Evolutionary conservation across 2,329 filamentous ascomycete genomes (phyloP).

Genomic region (Colletotrichum higginsianum): DNA sequence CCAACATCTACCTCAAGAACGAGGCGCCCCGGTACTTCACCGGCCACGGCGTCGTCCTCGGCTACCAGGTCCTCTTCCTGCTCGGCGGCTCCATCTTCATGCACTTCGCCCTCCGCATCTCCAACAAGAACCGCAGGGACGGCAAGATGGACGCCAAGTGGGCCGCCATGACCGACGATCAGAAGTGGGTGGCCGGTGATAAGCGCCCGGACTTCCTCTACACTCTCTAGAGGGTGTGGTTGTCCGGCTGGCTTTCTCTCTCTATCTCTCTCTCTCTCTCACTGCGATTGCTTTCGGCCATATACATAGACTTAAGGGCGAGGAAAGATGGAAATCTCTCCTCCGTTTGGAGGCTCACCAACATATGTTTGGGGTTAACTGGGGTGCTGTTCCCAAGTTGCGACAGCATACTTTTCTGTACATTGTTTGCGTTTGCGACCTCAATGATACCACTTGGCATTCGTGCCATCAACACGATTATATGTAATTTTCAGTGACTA

Average conservation of each 20-base stretch:
- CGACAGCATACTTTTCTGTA: not conserved
- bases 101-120: slow-evolving; percentile 68
- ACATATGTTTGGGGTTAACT: too few relatives aligned
- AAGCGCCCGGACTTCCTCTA: slow-evolving; percentile 56
- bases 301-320: not conserved
- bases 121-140: slow-evolving; percentile 71
- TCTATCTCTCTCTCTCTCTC: too few relatives aligned
- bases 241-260: too few relatives aligned
- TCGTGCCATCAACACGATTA: not conserved
- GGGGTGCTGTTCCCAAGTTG: too few relatives aligned
- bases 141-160: slow-evolving; percentile 71
- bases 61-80: slow-evolving; percentile 75
- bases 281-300: not conserved
- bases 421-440: not conserved
- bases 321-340: not conserved
- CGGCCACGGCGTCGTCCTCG: slow-evolving; percentile 76
- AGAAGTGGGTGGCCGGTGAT: slow-evolving; percentile 73
- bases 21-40: slow-evolving; percentile 51
- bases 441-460: slow-evolving; percentile 8
- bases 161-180: slow-evolving; percentile 66
- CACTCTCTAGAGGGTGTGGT: slow-evolving; percentile 45
- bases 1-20: slow-evolving; percentile 72
- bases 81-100: slow-evolving; percentile 76
- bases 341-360: too few relatives aligned
- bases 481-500: too few relatives aligned